These are phyloP conservation scores for Anisogramma anomala DNA, from an alignment of 2,329 filamentous ascomycete genomes.

Conservation along the genomic window DNA sequence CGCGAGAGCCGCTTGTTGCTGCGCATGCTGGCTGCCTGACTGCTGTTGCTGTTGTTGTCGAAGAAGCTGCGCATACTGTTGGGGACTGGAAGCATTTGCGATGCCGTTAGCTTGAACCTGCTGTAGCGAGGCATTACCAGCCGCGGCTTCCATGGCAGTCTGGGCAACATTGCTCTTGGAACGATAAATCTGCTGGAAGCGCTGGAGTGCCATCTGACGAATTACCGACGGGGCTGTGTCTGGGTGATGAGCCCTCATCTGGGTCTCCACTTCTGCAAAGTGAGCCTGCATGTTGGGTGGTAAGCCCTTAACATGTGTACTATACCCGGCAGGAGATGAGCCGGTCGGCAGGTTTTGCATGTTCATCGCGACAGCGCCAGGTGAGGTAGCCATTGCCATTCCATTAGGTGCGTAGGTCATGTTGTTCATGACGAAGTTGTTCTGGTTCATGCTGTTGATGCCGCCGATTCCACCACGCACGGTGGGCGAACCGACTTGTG, in stretches of 20 bases:
- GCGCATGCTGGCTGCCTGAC: slow-evolving; percentile 11
- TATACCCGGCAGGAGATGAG: slow-evolving; percentile 25
- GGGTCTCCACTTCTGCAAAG: slow-evolving; percentile 39
- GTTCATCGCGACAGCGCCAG: slow-evolving; percentile 30
- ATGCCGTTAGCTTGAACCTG: slow-evolving; percentile 38
- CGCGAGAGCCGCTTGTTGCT: slow-evolving; percentile 12
- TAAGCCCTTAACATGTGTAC: slow-evolving; percentile 27
- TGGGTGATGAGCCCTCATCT: slow-evolving; percentile 40
- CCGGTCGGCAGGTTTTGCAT: slow-evolving; percentile 34
- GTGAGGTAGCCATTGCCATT: slow-evolving; percentile 32
- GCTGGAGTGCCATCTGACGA: slow-evolving; percentile 39
- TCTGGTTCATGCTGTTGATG: slow-evolving; percentile 36
- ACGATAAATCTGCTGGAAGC: slow-evolving; percentile 23
- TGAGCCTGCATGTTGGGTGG: slow-evolving; percentile 37
- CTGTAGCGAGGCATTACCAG: slow-evolving; percentile 37
- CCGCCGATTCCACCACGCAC: slow-evolving; percentile 21
- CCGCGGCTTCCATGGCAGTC: slow-evolving; percentile 44
- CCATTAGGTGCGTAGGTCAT: slow-evolving; percentile 36
- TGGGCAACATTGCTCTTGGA: slow-evolving; percentile 31
- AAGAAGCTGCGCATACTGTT: slow-evolving; percentile 48
- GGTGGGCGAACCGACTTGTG: slow-evolving; percentile 9
- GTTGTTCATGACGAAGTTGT: slow-evolving; percentile 40
- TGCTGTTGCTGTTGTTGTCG: slow-evolving; percentile 45
- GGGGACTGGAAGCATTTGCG: slow-evolving; percentile 38
- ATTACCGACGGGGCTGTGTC: slow-evolving; percentile 37